phyloP scores from a whole-genome alignment of 805 yeast species.

The Peterozyma xylosa region DNA sequence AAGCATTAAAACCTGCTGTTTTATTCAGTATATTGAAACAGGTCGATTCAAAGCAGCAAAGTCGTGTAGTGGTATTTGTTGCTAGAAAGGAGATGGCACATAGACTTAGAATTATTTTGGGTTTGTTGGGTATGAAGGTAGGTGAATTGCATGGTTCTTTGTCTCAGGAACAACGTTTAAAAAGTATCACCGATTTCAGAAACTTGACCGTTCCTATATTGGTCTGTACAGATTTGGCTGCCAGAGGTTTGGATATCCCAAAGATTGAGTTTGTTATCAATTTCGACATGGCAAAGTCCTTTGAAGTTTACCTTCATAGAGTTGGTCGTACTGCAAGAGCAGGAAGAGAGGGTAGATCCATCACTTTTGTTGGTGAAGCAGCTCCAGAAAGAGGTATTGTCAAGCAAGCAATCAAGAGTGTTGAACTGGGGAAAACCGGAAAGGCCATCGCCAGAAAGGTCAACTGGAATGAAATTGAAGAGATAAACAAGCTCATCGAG shows the following conservation, averaged over 20 bases:
- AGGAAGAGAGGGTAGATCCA: constrained; percentile 90
- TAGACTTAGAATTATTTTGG: constrained; percentile 66
- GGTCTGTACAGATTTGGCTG: constrained; percentile 95
- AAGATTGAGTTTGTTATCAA: constrained; percentile 92
- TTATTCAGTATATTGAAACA: constrained; percentile 63
- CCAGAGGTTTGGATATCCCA: constrained; percentile 99
- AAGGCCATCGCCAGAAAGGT: constrained; percentile 84
- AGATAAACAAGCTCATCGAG: constrained; percentile 52
- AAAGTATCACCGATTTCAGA: constrained; percentile 76
- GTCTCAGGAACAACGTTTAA: constrained; percentile 88
- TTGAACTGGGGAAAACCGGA: constrained; percentile 36
- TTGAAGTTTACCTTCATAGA: constrained; percentile 90
- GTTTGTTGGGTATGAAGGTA: constrained; percentile 68
- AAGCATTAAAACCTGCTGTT: constrained; percentile 74
- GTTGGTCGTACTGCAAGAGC: constrained; percentile 99
- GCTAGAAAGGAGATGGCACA: constrained; percentile 91
- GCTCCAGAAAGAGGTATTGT: constrained; percentile 84
- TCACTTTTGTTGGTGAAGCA: constrained; percentile 90
- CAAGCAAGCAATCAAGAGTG: constrained; percentile 77
- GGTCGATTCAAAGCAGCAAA: constrained; percentile 54
- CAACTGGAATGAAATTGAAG: constrained; percentile 83
- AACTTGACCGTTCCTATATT: constrained; percentile 77
- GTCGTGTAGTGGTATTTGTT: constrained; percentile 83
- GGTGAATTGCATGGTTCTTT: constrained; percentile 79
- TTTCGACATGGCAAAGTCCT: constrained; percentile 90